Conservation (phyloP, 202 grass and related monocot species). For the Digitaria exilis region DNA sequence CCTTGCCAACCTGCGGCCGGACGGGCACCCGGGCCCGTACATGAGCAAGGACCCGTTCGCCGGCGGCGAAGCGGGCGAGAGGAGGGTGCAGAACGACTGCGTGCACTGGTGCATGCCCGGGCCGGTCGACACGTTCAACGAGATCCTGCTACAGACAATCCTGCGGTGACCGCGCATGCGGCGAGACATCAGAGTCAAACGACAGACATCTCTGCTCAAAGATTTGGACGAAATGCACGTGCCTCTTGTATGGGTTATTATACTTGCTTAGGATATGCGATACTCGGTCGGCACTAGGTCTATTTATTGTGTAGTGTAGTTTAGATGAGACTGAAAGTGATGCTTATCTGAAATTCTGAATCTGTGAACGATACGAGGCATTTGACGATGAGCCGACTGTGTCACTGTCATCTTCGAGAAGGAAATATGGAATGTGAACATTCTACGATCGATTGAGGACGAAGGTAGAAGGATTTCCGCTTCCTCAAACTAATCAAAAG, state of each 20-base stretch:
- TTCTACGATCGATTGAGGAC: neutral
- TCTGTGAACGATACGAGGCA: neutral
- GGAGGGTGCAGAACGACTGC: constrained; percentile 71
- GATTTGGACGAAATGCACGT: neutral
- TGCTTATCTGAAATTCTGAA: neutral
- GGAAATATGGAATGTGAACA: neutral
- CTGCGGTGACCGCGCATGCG: too few relatives aligned
- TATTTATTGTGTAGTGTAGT: neutral
- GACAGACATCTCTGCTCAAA: too few relatives aligned
- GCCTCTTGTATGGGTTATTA: neutral
- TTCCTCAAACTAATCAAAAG: neutral
- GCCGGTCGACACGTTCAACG: constrained; percentile 72
- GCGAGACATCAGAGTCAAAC: too few relatives aligned
- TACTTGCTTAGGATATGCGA: too few relatives aligned
- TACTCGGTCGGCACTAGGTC: neutral
- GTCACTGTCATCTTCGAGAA: neutral
- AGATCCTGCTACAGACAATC: constrained; percentile 64
- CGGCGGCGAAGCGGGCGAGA: neutral
- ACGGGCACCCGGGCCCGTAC: constrained; percentile 76
- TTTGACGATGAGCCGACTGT: neutral
- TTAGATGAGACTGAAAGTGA: neutral
- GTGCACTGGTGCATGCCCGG: constrained; percentile 89
- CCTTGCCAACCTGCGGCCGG: constrained; percentile 64
- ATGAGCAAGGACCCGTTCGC: constrained; percentile 66
- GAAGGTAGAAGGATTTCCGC: too few relatives aligned